Base-by-base conservation (phyloP, 192 early-diverging fungal species). In the Coemansia sp. region DNA sequence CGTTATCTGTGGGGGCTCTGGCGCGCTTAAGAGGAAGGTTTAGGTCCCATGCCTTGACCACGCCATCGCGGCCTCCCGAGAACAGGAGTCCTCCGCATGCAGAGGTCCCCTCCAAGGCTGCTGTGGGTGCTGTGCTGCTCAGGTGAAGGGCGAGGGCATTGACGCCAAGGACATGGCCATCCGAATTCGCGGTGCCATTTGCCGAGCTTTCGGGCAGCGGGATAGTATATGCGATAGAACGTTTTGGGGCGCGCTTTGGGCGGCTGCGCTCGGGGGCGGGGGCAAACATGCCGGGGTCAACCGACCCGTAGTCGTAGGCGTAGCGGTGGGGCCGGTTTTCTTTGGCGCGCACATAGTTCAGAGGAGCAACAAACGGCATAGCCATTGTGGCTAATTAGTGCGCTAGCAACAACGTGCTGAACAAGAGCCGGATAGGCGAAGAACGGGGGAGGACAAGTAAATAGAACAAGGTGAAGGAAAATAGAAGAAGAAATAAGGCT, bases 51-150 rank as follows among this genome's bases (percentile, higher is more conserved):
- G 88, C 85, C 37, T 91, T 90, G 50, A 98, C 88, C 32, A 91
- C 84, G 65, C 93, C 90, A 76, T 99, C 97, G 55, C 95, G 84
- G 13, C 95, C 94, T 32, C 89, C 97, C 14, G 93, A 88, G 73
- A 94, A 96, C 44, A 99, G 86, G 43, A 92, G 75, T 7, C 92
- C 93, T 46, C 86, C 87, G 5, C 32, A 32, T 32, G 78, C 63
- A 22, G 59, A 42, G 7, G 51, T 7, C 1, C n/a, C 51, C 51
- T n/a, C 51, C 7, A 2, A 10, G 46, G n/a, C 69, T 45, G 17
- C 5, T 16, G 19, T 10, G 25, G 10, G 37, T 9, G 45, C 48
- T 32, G 46, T 57, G 44, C 17, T 32, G 6, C 16, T 54, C 38
- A 72, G 54, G 11, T 68, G 74, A 41, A 96, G 85, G 5, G 91